phyloP scores from a whole-genome alignment of 2,329 filamentous ascomycete genomes.

The Fusarium brachygibbosum region DNA sequence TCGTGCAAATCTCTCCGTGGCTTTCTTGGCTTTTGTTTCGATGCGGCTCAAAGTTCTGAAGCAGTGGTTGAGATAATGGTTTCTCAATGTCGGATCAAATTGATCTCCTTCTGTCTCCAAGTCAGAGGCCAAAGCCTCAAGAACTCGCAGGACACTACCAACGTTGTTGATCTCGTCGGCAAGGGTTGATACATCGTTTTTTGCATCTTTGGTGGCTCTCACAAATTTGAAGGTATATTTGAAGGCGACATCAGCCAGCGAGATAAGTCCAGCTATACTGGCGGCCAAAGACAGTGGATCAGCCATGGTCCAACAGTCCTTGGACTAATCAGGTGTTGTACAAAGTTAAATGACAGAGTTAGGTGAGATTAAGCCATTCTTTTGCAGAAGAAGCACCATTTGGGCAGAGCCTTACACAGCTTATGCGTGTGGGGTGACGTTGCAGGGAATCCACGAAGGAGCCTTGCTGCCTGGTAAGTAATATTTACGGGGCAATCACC shows the following conservation, averaged over 20 bases:
- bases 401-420: too few relatives aligned
- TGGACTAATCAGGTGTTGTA: too few relatives aligned
- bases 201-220: neutral
- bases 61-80: constrained; percentile 1
- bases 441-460: neutral
- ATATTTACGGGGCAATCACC: too few relatives aligned
- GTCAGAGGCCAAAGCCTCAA: neutral
- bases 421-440: too few relatives aligned
- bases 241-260: constrained; percentile 7
- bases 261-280: neutral
- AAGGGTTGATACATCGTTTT: neutral
- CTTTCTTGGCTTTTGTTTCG: neutral
- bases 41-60: neutral
- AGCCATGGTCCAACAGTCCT: neutral
- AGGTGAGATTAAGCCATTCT: neutral
- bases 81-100: constrained; percentile 5
- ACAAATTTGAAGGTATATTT: neutral
- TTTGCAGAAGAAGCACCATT: too few relatives aligned
- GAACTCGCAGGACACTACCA: neutral
- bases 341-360: neutral
- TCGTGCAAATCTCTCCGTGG: neutral
- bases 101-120: constrained; percentile 5
- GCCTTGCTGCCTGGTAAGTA: too few relatives aligned
- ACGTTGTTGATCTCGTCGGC: constrained; percentile 17
- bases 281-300: constrained; percentile 16